A percentile compares a stretch with the other conserved stretches of the same genome.
Conservation (phyloP, 148 eudicot species). For the Nepenthes mirabilis region DNA sequence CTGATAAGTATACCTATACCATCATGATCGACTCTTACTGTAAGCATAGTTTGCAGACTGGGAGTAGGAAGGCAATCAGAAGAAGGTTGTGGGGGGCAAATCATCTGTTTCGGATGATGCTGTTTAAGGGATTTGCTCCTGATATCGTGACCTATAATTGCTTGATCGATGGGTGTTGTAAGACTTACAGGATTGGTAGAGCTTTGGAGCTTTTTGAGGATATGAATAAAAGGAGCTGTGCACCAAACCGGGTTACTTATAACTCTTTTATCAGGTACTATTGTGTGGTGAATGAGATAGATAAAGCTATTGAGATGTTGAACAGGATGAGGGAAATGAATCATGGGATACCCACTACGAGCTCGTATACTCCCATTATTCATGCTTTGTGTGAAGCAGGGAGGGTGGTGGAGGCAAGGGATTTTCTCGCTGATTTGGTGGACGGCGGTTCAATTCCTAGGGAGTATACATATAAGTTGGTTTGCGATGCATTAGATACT, state of each 20-base stretch:
- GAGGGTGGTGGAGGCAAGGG: no score
- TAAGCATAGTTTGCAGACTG: constrained; percentile 43
- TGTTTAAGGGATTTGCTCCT: constrained; percentile 73
- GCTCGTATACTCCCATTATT: no score
- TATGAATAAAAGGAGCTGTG: constrained; percentile 49
- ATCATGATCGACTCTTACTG: constrained; percentile 70
- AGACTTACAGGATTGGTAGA: constrained; percentile 69
- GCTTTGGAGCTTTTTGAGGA: constrained; percentile 77
- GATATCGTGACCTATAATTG: constrained; percentile 86
- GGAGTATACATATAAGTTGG: no score
- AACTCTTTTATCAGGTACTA: constrained; percentile 72
- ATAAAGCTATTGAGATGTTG: no score
- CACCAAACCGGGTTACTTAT: constrained; percentile 65
- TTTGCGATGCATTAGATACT: no score
- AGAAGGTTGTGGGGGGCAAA: constrained; percentile 87
- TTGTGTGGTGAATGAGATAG: constrained; percentile 14
- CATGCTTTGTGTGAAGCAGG: no score
- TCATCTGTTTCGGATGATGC: constrained; percentile 62
- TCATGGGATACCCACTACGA: no score
- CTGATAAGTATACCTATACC: constrained; percentile 69
- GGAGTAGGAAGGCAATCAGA: constrained; percentile 65
- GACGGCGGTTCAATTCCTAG: no score
- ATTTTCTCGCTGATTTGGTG: no score
- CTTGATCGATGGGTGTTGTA: constrained; percentile 86
- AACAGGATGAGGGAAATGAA: no score